Evolutionary conservation across 192 early-diverging fungal genomes (phyloP).

Genomic region (Backusella psychrophila): DNA sequence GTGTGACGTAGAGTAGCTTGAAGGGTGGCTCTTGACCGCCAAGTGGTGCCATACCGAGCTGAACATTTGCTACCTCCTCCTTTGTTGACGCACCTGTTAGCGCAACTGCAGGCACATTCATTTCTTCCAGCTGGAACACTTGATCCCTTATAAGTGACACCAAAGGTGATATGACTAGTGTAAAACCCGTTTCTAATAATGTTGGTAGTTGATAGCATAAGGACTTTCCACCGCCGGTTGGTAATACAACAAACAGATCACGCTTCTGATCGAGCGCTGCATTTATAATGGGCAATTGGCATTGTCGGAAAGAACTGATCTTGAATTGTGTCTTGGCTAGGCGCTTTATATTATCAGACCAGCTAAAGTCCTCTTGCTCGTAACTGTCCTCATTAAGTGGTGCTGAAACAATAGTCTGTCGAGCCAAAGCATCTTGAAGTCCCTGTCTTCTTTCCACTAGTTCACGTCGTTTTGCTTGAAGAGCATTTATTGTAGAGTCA

Average conservation of each 20-base stretch:
- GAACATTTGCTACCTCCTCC: constrained; percentile 45
- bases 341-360: constrained; percentile 42
- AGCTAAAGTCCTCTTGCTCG: constrained; percentile 41
- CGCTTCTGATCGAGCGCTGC: constrained; percentile 67
- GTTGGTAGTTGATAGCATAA: constrained; percentile 95
- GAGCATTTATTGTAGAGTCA: background rate
- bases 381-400: constrained; percentile 23
- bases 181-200: constrained; percentile 74
- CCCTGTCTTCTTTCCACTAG: background rate
- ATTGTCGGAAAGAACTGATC: constrained; percentile 67
- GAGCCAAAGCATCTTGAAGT: background rate
- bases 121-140: constrained; percentile 62
- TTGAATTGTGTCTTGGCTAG: constrained; percentile 44
- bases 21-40: constrained; percentile 44
- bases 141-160: constrained; percentile 96
- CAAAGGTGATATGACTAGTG: constrained; percentile 88
- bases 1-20: constrained; percentile 86
- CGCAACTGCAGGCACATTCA: constrained; percentile 42
- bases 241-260: constrained; percentile 94
- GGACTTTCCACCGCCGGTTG: constrained; percentile 94
- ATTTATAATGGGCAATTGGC: constrained; percentile 87
- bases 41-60: constrained; percentile 52
- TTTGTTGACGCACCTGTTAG: constrained; percentile 52
- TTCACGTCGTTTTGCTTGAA: background rate
- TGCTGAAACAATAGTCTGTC: background rate